Evolutionary conservation across 2,329 filamentous ascomycete species (phyloP).

Genomic region (Ceratocystis destructans): DNA sequence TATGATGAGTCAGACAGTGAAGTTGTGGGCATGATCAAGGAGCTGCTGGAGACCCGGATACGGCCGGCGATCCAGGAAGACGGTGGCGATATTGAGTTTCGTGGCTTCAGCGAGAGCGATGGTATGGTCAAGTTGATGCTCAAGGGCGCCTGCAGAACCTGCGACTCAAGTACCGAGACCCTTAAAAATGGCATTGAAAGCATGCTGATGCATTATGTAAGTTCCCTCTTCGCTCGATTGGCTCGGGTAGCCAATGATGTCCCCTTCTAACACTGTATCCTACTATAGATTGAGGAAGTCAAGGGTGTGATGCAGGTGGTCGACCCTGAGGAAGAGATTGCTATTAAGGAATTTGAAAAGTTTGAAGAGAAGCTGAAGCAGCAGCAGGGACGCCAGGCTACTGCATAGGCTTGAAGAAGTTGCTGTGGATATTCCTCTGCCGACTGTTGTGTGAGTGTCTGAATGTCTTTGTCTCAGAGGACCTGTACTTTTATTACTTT

Average conservation of each 20-base stretch:
- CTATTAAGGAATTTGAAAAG: slow-evolving; percentile 75
- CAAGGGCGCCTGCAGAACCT: slow-evolving; percentile 84
- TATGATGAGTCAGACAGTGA: slow-evolving; percentile 88
- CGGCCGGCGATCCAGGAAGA: slow-evolving; percentile 94
- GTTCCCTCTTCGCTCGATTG: slow-evolving; percentile 26
- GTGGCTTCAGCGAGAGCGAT: slow-evolving; percentile 58
- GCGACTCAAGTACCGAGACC: slow-evolving; percentile 92
- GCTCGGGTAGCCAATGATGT: too few species aligned
- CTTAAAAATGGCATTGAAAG: slow-evolving; percentile 96
- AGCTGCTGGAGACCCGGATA: slow-evolving; percentile 87
- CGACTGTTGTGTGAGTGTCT: neutral
- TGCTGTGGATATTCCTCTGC: neutral
- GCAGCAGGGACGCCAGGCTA: slow-evolving; percentile 25
- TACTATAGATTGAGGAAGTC: slow-evolving; percentile 74
- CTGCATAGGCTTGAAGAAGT: neutral
- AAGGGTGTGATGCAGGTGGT: slow-evolving; percentile 82
- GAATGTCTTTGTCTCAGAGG: neutral
- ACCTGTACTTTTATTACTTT: slow-evolving; percentile 7
- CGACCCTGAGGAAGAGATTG: slow-evolving; percentile 82
- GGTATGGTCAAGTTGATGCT: slow-evolving; percentile 79
- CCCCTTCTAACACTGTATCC: slow-evolving; percentile 24
- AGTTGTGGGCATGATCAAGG: slow-evolving; percentile 97
- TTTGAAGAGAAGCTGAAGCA: slow-evolving; percentile 71
- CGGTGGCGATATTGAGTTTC: slow-evolving; percentile 91
- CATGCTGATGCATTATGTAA: slow-evolving; percentile 92